These are phyloP conservation scores for Microcyclospora pomicola DNA, from an alignment of 2,329 filamentous ascomycete species.

Conservation along the genomic window DNA sequence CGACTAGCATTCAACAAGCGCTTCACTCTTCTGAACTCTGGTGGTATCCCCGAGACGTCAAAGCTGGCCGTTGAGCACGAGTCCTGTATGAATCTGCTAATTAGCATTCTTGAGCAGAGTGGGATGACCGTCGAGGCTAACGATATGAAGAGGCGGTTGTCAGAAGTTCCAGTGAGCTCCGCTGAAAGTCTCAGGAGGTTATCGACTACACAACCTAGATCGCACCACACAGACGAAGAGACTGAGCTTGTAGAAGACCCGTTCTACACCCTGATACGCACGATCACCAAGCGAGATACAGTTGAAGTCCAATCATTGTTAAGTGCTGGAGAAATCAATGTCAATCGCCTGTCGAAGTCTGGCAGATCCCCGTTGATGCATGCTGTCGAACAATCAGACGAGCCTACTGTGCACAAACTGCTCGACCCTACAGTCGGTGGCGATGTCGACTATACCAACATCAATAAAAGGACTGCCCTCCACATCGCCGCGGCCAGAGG, in stretches of 20 bases:
- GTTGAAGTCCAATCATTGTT: conserved; percentile 6
- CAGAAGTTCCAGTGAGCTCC: conserved; percentile 3
- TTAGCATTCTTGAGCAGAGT: conserved; percentile 8
- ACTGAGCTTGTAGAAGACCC: conserved; percentile 6
- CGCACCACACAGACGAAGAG: conserved; percentile 1
- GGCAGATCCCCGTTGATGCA: conserved; percentile 12
- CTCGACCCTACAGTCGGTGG: conserved; percentile 9
- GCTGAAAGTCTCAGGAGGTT: conserved; percentile 6
- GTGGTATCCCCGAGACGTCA: background rate
- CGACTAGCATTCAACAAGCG: conserved; percentile 8
- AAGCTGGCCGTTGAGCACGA: conserved; percentile 5
- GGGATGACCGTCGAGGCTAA: conserved; percentile 11
- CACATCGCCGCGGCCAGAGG: conserved; percentile 9
- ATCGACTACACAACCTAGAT: conserved; percentile 3
- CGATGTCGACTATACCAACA: conserved; percentile 7
- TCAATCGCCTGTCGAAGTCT: conserved; percentile 6
- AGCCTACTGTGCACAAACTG: conserved; percentile 7
- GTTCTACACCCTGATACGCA: conserved; percentile 6
- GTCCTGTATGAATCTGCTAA: conserved; percentile 7
- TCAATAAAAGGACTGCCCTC: conserved; percentile 7
- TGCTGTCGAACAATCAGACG: conserved; percentile 9
- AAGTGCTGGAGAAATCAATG: conserved; percentile 4
- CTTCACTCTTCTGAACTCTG: background rate
- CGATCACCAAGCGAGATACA: conserved; percentile 7
- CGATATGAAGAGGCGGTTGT: conserved; percentile 4